These are phyloP conservation scores for Epicoccum nigrum DNA, from an alignment of 2,329 filamentous ascomycete species.

Conservation along the genomic window DNA sequence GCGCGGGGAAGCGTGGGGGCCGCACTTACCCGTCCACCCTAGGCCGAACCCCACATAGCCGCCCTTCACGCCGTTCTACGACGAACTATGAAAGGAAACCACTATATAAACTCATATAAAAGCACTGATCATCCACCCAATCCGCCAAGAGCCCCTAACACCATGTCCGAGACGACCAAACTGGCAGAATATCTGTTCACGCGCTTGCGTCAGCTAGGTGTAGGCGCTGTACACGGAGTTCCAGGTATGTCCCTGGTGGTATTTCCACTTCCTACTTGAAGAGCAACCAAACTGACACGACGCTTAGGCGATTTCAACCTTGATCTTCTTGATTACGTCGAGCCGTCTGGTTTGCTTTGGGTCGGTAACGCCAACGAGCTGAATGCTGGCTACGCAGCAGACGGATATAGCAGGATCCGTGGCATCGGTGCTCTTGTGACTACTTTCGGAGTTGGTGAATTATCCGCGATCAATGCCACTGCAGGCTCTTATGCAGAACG, in stretches of 20 bases:
- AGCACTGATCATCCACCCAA: not conserved
- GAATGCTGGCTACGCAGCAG: conserved; percentile 61
- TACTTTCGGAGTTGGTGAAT: conserved; percentile 73
- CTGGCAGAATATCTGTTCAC: conserved; percentile 33
- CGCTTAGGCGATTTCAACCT: conserved; percentile 39
- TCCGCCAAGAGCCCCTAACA: not conserved
- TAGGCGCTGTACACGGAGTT: conserved; percentile 53
- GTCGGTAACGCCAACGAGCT: conserved; percentile 62
- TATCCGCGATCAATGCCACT: conserved; percentile 74
- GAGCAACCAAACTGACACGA: not conserved
- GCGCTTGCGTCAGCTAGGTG: conserved; percentile 47
- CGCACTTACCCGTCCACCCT: not conserved
- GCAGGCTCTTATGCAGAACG: conserved; percentile 77
- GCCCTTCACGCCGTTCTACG: not conserved
- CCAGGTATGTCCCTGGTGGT: conserved; percentile 9
- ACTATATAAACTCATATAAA: not conserved
- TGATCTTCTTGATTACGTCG: conserved; percentile 43
- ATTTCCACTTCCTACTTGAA: not conserved
- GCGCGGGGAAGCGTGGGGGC: not conserved
- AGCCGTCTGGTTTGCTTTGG: conserved; percentile 46
- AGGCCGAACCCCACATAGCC: not conserved
- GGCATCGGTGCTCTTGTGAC: conserved; percentile 72
- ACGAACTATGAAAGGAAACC: not conserved
- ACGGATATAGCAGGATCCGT: conserved; percentile 61
- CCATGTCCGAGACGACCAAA: conserved; percentile 15